Base-by-base conservation (phyloP, 2,329 filamentous ascomycete genomes). In the Aspergillus pseudoterreus region DNA sequence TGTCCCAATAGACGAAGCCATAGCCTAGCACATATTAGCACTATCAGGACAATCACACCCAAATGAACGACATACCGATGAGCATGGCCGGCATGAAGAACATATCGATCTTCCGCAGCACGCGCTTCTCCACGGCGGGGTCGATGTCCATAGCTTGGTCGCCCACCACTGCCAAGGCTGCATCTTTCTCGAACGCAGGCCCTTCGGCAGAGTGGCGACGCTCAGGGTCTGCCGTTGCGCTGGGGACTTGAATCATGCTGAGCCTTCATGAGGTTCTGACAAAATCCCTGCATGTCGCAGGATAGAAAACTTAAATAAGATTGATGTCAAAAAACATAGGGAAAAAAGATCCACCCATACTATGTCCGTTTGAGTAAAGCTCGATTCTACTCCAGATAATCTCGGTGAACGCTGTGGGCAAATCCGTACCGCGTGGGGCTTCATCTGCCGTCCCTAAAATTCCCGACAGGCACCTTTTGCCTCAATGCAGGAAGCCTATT, bases 1-100 rank as follows among this genome's bases (percentile, higher is more conserved):
- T 88, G 66, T 88, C 85, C 63, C 86, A 87, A 68, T 87, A 87
- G 0, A 87, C 84, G 32, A 88, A 72, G 2, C 84, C 84, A 68
- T 87, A 83, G 3, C 68, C 68, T 70, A 21, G 22, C 42, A 27
- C 43, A 33, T 47, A 24, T n/a, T n/a, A 17, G 22, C 46, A 32
- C 43, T 27, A 21, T 14, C n/a, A 11, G 12, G 3, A 10, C 6
- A 38, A 41, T 1, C 4, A 4, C 11, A 15, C 4, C 22, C 19
- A 45, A 14, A 45, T 9, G 11, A 12, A 4, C 38, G 19, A 42
- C 58, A 12, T 17, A 70, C 81, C 80, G 60, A 84, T 61, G 19
- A 80, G 75, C 85, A 88, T 88, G 11, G 82, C 78, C 0, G 86
- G 86, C 32, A 88, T 86, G 43, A 88, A 68, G 55, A 85, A 85